Percentiles rank a stretch among this genome's conserved stretches.
These are phyloP conservation scores for Mycena galericulata DNA, from an alignment of 768 basidiomycete species.

Conservation along the genomic window DNA sequence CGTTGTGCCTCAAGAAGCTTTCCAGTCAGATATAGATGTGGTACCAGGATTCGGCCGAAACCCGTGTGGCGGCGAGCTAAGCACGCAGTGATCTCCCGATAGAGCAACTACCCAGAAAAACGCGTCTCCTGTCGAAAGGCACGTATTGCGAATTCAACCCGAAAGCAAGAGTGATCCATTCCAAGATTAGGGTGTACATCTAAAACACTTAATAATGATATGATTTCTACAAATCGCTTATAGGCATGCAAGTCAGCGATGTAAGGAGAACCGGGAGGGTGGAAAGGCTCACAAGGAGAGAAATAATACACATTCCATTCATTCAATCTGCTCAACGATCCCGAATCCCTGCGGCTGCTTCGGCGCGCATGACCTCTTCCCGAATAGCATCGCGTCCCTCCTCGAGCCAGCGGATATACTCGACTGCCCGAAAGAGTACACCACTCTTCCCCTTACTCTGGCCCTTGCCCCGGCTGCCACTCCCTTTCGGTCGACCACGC, in stretches of 20 bases:
- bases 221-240: background rate
- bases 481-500: conserved; percentile 84
- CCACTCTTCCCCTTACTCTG: conserved; percentile 91
- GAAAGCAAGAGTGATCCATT: background rate
- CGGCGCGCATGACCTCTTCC: conserved; percentile 75
- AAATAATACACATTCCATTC: background rate
- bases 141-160: background rate
- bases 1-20: no score
- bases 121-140: no score
- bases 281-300: background rate
- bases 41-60: no score
- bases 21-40: no score
- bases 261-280: background rate
- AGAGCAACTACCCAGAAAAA: no score
- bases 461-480: conserved; percentile 72
- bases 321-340: background rate
- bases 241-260: background rate
- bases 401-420: conserved; percentile 89
- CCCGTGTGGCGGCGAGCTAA: no score
- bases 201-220: conserved; percentile 10
- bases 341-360: conserved; percentile 72
- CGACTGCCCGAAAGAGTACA: conserved; percentile 87
- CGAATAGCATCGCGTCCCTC: conserved; percentile 79
- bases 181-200: background rate
- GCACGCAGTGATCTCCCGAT: no score